Conservation (phyloP, 2,329 filamentous ascomycete genomes). For the Pestalotiopsis sp. region DNA sequence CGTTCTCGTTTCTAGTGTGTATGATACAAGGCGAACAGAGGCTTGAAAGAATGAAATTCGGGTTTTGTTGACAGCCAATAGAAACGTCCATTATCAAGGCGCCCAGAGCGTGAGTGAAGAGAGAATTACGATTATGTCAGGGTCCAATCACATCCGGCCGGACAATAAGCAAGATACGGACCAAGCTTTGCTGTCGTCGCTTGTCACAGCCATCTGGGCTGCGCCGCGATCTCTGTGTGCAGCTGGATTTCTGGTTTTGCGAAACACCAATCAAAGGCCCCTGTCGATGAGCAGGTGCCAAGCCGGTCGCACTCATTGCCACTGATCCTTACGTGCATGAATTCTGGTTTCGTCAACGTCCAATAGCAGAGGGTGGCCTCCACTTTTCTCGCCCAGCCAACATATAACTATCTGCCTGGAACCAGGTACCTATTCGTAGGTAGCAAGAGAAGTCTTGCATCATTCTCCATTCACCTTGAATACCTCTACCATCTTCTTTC, state of each 20-base stretch:
- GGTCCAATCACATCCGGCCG: background rate
- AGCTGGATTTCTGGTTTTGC: background rate
- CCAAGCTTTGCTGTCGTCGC: background rate
- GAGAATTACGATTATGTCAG: background rate
- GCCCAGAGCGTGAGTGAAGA: background rate
- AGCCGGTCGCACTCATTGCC: background rate
- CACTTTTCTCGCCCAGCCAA: background rate
- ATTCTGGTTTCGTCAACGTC: background rate
- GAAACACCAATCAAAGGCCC: background rate
- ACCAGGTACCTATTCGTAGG: no score
- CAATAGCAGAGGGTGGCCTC: background rate
- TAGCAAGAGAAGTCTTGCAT: background rate
- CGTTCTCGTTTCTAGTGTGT: background rate
- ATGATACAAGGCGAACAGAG: background rate
- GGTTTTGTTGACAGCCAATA: background rate
- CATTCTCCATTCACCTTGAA: background rate
- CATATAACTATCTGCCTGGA: background rate
- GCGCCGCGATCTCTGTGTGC: background rate
- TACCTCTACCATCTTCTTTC: background rate
- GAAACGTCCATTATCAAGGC: background rate
- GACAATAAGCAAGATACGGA: background rate
- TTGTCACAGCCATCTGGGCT: background rate
- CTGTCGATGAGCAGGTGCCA: background rate
- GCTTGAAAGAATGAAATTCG: background rate
- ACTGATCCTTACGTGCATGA: background rate